These are phyloP conservation scores for Chlamydomonas incerta DNA, from an alignment of 139 green algal species.

Conservation along the genomic window DNA sequence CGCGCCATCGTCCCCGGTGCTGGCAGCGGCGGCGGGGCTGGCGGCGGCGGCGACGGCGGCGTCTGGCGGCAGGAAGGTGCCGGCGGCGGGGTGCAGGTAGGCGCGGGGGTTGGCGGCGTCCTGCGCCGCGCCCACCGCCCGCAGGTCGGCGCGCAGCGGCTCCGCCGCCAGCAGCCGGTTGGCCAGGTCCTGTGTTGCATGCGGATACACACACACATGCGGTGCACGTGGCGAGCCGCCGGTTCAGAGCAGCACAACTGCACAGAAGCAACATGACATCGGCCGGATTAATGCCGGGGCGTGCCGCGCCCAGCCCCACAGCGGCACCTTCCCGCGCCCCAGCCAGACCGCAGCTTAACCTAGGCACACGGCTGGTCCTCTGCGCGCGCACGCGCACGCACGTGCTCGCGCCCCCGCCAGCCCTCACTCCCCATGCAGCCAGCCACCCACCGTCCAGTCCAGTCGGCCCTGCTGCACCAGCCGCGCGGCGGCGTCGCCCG, in stretches of 20 bases:
- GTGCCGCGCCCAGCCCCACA: too few species aligned
- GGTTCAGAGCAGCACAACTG: too few species aligned
- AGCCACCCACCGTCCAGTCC: slow-evolving; percentile 14
- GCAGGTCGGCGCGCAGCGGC: not conserved
- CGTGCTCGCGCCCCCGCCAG: not conserved
- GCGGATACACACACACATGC: too few species aligned
- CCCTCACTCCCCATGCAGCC: too few species aligned
- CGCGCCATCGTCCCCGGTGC: too few species aligned
- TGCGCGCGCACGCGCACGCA: too few species aligned
- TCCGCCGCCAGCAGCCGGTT: not conserved
- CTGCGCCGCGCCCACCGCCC: not conserved
- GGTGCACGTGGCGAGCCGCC: too few species aligned
- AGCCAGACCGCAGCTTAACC: too few species aligned
- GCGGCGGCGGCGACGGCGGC: not conserved
- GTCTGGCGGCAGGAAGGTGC: not conserved
- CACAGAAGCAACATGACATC: too few species aligned
- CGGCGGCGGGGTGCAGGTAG: not conserved
- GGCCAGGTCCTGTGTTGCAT: slow-evolving; percentile 26
- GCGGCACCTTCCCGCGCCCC: too few species aligned
- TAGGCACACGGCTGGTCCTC: too few species aligned
- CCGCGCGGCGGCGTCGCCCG: not conserved
- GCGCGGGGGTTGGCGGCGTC: not conserved
- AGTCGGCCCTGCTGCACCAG: slow-evolving; percentile 14
- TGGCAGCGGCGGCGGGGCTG: not conserved
- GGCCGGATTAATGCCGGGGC: too few species aligned